Conservation (phyloP, 2,329 filamentous ascomycete genomes). For the Cercospora canescens region DNA sequence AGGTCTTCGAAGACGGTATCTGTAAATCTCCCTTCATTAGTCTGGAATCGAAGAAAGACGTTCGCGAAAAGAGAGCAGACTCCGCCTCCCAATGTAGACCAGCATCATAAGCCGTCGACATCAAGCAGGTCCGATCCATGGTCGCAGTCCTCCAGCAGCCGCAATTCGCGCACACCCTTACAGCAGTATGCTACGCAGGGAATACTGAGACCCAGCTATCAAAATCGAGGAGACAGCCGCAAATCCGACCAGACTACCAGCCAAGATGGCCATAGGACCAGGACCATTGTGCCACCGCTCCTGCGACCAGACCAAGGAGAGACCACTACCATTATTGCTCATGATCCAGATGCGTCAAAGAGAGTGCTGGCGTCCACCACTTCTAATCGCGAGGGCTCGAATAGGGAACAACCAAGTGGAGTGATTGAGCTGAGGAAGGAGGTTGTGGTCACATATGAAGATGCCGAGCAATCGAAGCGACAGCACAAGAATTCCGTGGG, state of each 20-base stretch:
- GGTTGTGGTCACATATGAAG: slow-evolving; percentile 14
- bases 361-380: background rate
- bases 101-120: slow-evolving; percentile 1
- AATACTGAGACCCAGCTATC: background rate
- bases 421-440: slow-evolving; percentile 18
- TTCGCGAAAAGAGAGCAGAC: slow-evolving; percentile 4
- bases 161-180: background rate
- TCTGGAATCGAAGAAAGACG: slow-evolving; percentile 17
- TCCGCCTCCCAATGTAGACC: background rate
- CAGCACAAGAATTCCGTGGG: background rate
- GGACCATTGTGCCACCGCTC: background rate
- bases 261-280: background rate
- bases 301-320: slow-evolving; percentile 16
- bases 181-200: background rate
- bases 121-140: slow-evolving; percentile 2
- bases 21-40: slow-evolving; percentile 2
- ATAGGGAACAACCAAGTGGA: background rate
- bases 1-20: background rate
- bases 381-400: background rate
- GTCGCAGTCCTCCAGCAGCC: slow-evolving; percentile 4
- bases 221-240: background rate
- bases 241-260: background rate
- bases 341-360: slow-evolving; percentile 14
- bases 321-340: slow-evolving; percentile 14
- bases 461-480: background rate